Percentiles rank a stretch among this genome's conserved stretches.
phyloP scores from a whole-genome alignment of 371 early-diverging fungal species.

The Zopfochytrium polystomum region DNA sequence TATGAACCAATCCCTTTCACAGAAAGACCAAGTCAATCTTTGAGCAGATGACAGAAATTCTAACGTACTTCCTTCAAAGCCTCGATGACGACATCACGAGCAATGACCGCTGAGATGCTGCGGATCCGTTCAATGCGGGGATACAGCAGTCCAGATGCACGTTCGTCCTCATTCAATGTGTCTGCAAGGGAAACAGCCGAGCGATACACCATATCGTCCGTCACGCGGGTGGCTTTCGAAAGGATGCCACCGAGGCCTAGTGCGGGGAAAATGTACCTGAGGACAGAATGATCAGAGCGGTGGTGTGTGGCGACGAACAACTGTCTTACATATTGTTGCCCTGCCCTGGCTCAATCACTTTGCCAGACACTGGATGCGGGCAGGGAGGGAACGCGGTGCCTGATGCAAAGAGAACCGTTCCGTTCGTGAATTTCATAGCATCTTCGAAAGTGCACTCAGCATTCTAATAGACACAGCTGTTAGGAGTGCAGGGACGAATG shows the following conservation, averaged over 20 bases:
- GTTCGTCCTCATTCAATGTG: slow-evolving; percentile 67
- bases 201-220: slow-evolving; percentile 76
- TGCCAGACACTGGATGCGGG: slow-evolving; percentile 54
- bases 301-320: slow-evolving; percentile 2
- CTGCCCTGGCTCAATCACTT: slow-evolving; percentile 70
- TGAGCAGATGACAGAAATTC: background rate
- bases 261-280: slow-evolving; percentile 64
- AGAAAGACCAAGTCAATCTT: too few species aligned
- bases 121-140: slow-evolving; percentile 81
- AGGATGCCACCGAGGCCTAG: slow-evolving; percentile 81
- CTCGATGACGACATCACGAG: slow-evolving; percentile 29
- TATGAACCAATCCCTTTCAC: slow-evolving; percentile 12
- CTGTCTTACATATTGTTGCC: slow-evolving; percentile 87
- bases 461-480: too few species aligned
- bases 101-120: slow-evolving; percentile 47
- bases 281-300: slow-evolving; percentile 1
- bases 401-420: slow-evolving; percentile 83
- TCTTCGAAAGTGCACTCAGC: slow-evolving; percentile 90
- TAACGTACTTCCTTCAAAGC: slow-evolving; percentile 15
- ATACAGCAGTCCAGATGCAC: slow-evolving; percentile 63
- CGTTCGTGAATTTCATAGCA: slow-evolving; percentile 76
- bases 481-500: too few species aligned
- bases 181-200: slow-evolving; percentile 79
- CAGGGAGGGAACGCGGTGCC: slow-evolving; percentile 89
- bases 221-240: slow-evolving; percentile 63